phyloP scores from a whole-genome alignment of 805 yeast species.

The Kazachstania taianensis region DNA sequence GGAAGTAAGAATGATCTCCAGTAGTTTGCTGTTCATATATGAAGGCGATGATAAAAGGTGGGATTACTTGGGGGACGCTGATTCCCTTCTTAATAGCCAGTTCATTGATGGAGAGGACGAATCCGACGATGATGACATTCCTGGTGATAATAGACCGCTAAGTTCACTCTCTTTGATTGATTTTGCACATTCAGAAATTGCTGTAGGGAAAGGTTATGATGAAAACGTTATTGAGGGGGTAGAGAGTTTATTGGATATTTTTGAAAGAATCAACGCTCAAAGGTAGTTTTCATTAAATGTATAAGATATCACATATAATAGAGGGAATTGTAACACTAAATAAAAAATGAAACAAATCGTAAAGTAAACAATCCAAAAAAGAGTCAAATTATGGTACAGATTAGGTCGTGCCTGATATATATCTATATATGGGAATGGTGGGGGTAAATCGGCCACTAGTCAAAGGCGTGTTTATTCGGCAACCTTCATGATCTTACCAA shows the following conservation, averaged over 20 bases:
- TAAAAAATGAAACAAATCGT: too few species aligned
- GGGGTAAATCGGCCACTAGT: too few species aligned
- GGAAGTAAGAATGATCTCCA: constrained; percentile 58
- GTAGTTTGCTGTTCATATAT: constrained; percentile 61
- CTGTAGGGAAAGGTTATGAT: constrained; percentile 59
- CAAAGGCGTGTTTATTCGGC: constrained; percentile 34
- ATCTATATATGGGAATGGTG: too few species aligned
- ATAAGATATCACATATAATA: background rate
- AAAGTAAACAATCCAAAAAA: too few species aligned
- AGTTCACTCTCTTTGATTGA: constrained; percentile 67
- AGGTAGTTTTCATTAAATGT: too few species aligned
- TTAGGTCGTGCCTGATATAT: too few species aligned
- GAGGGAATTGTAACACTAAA: background rate
- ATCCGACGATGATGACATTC: constrained; percentile 21
- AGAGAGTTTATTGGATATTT: constrained; percentile 42
- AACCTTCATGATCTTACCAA: constrained; percentile 92
- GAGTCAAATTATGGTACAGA: too few species aligned
- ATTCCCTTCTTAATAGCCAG: constrained; percentile 30
- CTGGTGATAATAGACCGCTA: constrained; percentile 21
- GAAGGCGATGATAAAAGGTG: constrained; percentile 59
- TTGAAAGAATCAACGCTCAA: constrained; percentile 12
- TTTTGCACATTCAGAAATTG: constrained; percentile 74
- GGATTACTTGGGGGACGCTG: constrained; percentile 34
- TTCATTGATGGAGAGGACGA: constrained; percentile 27
- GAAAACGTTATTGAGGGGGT: constrained; percentile 63